Evolutionary conservation across 2,329 filamentous ascomycete genomes (phyloP), one percentile per base, ranked within the genome.

Genomic region (Alternaria angustiovoidea): DNA sequence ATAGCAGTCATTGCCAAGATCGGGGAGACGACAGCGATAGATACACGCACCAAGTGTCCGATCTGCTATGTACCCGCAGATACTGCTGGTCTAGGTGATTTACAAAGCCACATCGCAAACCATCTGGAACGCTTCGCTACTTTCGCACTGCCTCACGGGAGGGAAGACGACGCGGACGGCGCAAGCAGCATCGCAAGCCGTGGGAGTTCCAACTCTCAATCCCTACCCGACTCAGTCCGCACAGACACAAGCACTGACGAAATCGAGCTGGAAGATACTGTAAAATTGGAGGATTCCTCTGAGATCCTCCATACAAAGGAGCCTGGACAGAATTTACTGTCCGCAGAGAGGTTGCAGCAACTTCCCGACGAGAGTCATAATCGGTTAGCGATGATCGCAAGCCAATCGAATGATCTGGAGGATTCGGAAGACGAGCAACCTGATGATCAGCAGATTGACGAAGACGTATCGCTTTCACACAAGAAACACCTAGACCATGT

Each of bases 61-160:
- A 71, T 79, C 3, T 79, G 77, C 36, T 67, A 64, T 30, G 68
- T 63, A 4, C 38, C 69, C 7, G 61, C 69, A 16, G 60, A 70
- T 26, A 65, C 64, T 11, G 68, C 73, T 51, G 68, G 67, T 2
- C 57, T 71, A 32, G 69, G 63, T 14, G 62, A 71, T 16, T 62
- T 78, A 3, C 69, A 75, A 16, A 77, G 71, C 52, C 76, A 78
- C 57, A 71, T 79, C 36, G 77, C 77, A 1, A 75, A 79, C 38
- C 76, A 79, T 63, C 59, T 78, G 4, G 75, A 78, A 59, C 69
- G 74, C 7, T 61, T 79, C 9, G 75, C 76, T 41, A 62, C 72
- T 0, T 79, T 79, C 53, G 72, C 77, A 14, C 51, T 79, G 8
- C 75, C 77, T 2, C 72, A 63, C 24, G 64, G 66, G 22, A 57